Conservation (phyloP, 208 protist genomes). For the Leptomonas seymouri region DNA sequence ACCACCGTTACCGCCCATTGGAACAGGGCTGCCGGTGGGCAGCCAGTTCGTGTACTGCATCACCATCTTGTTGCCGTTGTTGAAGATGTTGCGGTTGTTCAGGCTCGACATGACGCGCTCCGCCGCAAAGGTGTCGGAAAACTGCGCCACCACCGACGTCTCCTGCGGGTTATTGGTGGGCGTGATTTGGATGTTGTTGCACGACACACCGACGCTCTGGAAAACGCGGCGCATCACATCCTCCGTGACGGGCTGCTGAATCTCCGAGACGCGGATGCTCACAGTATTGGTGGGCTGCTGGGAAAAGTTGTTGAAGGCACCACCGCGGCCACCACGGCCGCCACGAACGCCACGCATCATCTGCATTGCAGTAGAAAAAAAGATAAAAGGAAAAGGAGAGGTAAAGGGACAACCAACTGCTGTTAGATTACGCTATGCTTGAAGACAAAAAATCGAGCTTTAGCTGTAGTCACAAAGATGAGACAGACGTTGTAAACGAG, state of each 20-base stretch:
- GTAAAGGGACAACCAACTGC: too few species aligned
- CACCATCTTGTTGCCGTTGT: constrained; percentile 87
- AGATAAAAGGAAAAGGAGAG: neutral
- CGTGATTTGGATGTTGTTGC: constrained; percentile 59
- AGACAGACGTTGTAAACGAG: too few species aligned
- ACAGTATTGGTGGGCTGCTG: constrained; percentile 66
- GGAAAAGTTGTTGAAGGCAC: constrained; percentile 27
- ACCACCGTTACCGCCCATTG: constrained; percentile 25
- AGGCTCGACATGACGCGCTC: constrained; percentile 67
- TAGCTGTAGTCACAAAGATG: too few species aligned
- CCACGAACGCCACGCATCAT: constrained; percentile 51
- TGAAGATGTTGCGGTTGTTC: constrained; percentile 90
- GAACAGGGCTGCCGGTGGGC: constrained; percentile 22
- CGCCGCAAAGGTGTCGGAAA: constrained; percentile 60
- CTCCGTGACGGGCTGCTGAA: constrained; percentile 83
- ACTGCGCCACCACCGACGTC: constrained; percentile 75
- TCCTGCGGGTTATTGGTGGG: constrained; percentile 64
- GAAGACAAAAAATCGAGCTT: too few species aligned
- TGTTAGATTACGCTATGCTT: too few species aligned
- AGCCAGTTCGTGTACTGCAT: constrained; percentile 67
- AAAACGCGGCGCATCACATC: constrained; percentile 89
- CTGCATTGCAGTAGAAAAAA: constrained; percentile 13
- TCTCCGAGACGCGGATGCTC: constrained; percentile 72
- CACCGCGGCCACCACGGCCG: constrained; percentile 38
- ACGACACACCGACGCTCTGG: constrained; percentile 69